phyloP scores from a whole-genome alignment of 768 basidiomycete genomes.

The Boletus barrowsii region DNA sequence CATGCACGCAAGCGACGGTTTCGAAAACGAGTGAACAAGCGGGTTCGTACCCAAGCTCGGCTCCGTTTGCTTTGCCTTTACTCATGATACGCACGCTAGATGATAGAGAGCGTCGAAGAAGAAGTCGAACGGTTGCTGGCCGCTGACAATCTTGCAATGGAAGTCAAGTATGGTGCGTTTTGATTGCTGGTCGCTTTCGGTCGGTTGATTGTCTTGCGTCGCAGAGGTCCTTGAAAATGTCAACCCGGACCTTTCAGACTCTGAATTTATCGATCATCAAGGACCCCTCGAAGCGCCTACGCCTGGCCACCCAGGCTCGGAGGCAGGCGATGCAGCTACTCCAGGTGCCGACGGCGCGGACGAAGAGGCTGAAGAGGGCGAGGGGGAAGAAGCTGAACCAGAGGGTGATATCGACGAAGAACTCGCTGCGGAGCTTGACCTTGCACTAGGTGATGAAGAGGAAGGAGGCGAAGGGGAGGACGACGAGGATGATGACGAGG shows the following conservation, averaged over 20 bases:
- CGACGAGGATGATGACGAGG: slow-evolving; percentile 64
- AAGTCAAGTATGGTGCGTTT: slow-evolving; percentile 71
- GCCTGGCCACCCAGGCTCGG: slow-evolving; percentile 65
- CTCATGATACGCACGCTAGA: slow-evolving; percentile 42
- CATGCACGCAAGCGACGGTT: slow-evolving; percentile 90
- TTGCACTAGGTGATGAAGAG: slow-evolving; percentile 68
- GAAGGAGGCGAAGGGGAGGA: slow-evolving; percentile 65
- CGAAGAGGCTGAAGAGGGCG: slow-evolving; percentile 57
- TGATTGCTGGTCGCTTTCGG: neutral
- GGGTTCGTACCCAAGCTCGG: slow-evolving; percentile 44
- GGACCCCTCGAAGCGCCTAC: slow-evolving; percentile 60
- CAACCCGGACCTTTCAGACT: slow-evolving; percentile 87
- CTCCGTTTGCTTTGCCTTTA: neutral
- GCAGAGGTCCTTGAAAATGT: slow-evolving; percentile 85
- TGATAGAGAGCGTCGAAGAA: slow-evolving; percentile 92
- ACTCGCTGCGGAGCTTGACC: slow-evolving; percentile 81
- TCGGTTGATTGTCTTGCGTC: neutral
- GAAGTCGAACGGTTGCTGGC: slow-evolving; percentile 86
- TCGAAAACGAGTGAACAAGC: slow-evolving; percentile 80
- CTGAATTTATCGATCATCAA: slow-evolving; percentile 77
- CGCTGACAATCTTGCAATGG: slow-evolving; percentile 69
- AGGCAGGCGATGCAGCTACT: slow-evolving; percentile 60
- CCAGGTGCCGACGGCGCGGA: slow-evolving; percentile 51
- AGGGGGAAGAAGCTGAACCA: slow-evolving; percentile 56
- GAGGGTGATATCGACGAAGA: slow-evolving; percentile 88